These are phyloP conservation scores for Hyphopichia wangnamkhiaoensis DNA, from an alignment of 1,139 yeast species.

Conservation along the genomic window DNA sequence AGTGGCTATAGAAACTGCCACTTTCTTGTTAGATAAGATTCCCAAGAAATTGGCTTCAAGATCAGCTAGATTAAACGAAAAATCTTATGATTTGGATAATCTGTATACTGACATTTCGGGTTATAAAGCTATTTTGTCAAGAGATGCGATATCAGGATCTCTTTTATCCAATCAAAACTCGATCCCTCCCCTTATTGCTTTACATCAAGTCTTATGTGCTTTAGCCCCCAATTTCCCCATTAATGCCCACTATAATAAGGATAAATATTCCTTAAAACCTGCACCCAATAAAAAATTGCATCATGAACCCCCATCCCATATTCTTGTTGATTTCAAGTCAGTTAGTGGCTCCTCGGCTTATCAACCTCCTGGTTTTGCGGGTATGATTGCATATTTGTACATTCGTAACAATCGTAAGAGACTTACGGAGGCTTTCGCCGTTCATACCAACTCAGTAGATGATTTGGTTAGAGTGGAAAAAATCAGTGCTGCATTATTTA, in stretches of 20 bases:
- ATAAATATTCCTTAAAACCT: slow-evolving; percentile 43
- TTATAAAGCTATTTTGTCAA: slow-evolving; percentile 67
- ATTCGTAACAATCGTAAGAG: slow-evolving; percentile 65
- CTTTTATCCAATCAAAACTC: slow-evolving; percentile 46
- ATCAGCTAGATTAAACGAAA: slow-evolving; percentile 41
- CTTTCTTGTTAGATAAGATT: slow-evolving; percentile 61
- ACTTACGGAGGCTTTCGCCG: slow-evolving; percentile 79
- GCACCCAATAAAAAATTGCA: slow-evolving; percentile 46
- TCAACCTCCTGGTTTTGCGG: slow-evolving; percentile 69
- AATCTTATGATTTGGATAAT: slow-evolving; percentile 43
- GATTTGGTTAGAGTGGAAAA: slow-evolving; percentile 65
- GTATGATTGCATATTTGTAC: slow-evolving; percentile 72
- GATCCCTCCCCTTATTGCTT: slow-evolving; percentile 62
- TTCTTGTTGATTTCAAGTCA: slow-evolving; percentile 77
- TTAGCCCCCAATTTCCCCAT: slow-evolving; percentile 74
- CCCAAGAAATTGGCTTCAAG: slow-evolving; percentile 64
- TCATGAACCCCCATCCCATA: slow-evolving; percentile 67
- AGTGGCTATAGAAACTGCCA: slow-evolving; percentile 58
- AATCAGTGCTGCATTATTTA: slow-evolving; percentile 76
- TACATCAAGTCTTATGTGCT: slow-evolving; percentile 70
- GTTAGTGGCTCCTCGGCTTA: slow-evolving; percentile 62
- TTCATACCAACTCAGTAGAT: slow-evolving; percentile 59
- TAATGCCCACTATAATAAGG: slow-evolving; percentile 35
- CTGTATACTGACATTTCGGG: slow-evolving; percentile 67
- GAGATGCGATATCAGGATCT: slow-evolving; percentile 65